A percentile compares a stretch with the other conserved stretches of the same genome.
Conservation (phyloP, 2,329 filamentous ascomycete genomes). For the Graphilbum fragrans region DNA sequence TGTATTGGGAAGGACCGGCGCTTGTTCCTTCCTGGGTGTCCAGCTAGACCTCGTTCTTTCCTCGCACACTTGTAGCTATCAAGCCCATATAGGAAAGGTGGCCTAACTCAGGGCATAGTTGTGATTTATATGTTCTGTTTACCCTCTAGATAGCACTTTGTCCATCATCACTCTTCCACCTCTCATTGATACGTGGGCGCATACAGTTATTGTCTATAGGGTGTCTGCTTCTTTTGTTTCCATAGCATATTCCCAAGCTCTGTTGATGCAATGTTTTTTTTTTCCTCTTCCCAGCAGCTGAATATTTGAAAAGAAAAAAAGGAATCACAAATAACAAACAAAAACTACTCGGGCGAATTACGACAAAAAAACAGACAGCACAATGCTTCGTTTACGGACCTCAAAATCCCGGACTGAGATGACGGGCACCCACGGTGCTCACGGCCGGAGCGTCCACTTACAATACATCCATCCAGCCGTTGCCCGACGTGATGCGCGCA, state of each 20-base stretch:
- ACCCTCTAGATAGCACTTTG: neutral
- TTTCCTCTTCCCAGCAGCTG: neutral
- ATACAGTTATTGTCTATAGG: no score
- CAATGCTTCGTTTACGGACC: slow-evolving; percentile 9
- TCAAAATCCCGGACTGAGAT: slow-evolving; percentile 30
- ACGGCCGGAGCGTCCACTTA: slow-evolving; percentile 26
- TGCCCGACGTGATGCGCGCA: slow-evolving; percentile 46
- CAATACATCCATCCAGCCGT: slow-evolving; percentile 35
- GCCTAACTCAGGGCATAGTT: no score
- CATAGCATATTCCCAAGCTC: neutral
- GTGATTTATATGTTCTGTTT: neutral
- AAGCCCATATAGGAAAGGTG: no score
- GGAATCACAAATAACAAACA: neutral
- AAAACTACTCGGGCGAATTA: neutral
- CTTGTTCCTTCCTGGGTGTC: no score
- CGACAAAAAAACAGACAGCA: no score
- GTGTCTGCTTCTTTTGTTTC: no score
- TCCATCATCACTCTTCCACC: neutral
- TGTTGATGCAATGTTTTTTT: neutral
- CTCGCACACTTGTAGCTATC: no score
- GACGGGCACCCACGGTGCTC: slow-evolving; percentile 35
- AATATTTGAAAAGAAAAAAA: neutral
- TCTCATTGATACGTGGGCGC: no score
- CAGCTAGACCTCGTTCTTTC: no score
- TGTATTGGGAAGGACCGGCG: no score